Evolutionary conservation across 108 stramenopile genomes (phyloP).

Genomic region (Nitzschia sp.): DNA sequence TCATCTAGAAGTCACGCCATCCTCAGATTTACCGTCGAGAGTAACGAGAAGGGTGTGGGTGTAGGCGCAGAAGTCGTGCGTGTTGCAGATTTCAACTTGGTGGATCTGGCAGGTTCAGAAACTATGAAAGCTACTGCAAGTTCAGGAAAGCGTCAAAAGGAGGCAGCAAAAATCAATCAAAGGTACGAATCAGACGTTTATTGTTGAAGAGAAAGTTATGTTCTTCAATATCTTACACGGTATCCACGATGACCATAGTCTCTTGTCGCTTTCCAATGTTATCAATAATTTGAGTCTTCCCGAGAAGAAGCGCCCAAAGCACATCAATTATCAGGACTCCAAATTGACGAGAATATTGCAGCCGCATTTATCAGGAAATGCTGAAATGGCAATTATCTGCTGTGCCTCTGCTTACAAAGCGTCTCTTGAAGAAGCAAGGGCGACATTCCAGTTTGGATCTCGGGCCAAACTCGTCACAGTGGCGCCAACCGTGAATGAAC

Average conservation of each 20-base stretch:
- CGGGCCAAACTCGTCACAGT: conserved; percentile 89
- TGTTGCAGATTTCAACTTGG: conserved; percentile 77
- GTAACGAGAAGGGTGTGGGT: conserved; percentile 39
- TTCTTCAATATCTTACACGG: no score
- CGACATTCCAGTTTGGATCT: conserved; percentile 93
- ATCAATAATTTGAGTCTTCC: conserved; percentile 65
- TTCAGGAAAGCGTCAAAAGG: conserved; percentile 51
- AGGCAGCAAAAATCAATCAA: conserved; percentile 98
- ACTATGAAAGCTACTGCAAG: conserved; percentile 57
- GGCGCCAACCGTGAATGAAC: conserved; percentile 76
- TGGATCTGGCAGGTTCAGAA: conserved; percentile 91
- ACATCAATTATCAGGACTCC: conserved; percentile 91
- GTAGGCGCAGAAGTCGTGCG: conserved; percentile 22
- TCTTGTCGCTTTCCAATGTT: conserved; percentile 82
- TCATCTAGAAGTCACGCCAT: conserved; percentile 92
- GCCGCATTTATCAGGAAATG: conserved; percentile 94
- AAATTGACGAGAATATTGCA: conserved; percentile 98
- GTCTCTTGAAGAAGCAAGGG: conserved; percentile 94
- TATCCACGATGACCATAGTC: conserved; percentile 40
- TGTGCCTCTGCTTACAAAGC: conserved; percentile 87
- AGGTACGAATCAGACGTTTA: conserved; percentile 42
- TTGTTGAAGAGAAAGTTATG: no score
- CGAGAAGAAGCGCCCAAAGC: conserved; percentile 36
- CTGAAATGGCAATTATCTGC: conserved; percentile 92
- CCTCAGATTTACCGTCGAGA: conserved; percentile 81